These are phyloP conservation scores for Trametes hirsuta DNA, from an alignment of 1,284 basidiomycete species.

Conservation along the genomic window DNA sequence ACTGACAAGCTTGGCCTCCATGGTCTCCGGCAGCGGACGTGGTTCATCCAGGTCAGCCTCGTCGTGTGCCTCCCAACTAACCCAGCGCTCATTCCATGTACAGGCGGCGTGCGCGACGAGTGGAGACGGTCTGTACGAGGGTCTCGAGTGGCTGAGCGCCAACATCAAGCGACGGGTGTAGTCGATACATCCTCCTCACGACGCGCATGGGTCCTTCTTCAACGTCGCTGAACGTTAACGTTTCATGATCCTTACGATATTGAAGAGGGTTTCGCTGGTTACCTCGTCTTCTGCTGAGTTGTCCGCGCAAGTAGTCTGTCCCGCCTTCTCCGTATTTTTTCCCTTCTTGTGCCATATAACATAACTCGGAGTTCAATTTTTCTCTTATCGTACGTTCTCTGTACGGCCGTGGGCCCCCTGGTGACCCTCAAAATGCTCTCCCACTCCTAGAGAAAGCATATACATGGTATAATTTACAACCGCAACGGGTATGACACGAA, in stretches of 20 bases:
- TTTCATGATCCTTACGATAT: conserved; percentile 42
- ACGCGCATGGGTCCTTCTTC: conserved; percentile 32
- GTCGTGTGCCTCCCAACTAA: conserved; percentile 16
- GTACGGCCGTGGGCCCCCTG: conserved; percentile 22
- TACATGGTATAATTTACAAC: conserved; percentile 27
- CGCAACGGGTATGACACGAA: conserved; percentile 7
- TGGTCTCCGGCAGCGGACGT: conserved; percentile 94
- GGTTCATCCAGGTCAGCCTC: conserved; percentile 93
- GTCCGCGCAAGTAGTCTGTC: conserved; percentile 27
- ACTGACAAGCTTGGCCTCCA: conserved; percentile 99
- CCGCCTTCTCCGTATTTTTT: conserved; percentile 23
- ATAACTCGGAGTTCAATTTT: conserved; percentile 28
- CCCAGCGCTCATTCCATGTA: conserved; percentile 17
- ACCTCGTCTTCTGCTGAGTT: conserved; percentile 30
- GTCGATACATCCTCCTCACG: conserved; percentile 33
- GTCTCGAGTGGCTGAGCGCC: conserved; percentile 92
- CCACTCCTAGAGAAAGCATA: conserved; percentile 27
- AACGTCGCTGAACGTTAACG: conserved; percentile 44
- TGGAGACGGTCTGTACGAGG: conserved; percentile 99
- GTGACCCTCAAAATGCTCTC: conserved; percentile 29
- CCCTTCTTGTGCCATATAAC: conserved; percentile 31
- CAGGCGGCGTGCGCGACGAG: conserved; percentile 98
- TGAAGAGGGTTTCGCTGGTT: conserved; percentile 32
- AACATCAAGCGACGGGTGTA: conserved; percentile 87
- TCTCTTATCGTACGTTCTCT: conserved; percentile 21